Conservation (phyloP, 2,329 filamentous ascomycete genomes). For the Colletotrichum sp. region DNA sequence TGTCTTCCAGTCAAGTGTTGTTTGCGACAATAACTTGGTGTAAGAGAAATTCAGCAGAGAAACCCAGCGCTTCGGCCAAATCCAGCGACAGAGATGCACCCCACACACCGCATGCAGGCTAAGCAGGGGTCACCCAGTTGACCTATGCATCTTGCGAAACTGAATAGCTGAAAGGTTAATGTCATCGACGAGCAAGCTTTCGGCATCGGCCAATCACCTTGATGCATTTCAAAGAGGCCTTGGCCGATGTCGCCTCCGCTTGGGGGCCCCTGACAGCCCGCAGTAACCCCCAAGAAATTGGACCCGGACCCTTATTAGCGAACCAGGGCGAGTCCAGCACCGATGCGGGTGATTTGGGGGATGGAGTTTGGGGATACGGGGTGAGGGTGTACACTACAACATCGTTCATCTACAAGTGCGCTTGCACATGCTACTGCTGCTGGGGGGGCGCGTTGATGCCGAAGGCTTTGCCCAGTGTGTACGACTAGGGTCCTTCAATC, state of each 20-base stretch:
- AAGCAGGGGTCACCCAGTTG: conserved; percentile 12
- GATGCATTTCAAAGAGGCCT: conserved; percentile 24
- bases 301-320: conserved; percentile 16
- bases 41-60: conserved; percentile 18
- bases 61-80: conserved; percentile 17
- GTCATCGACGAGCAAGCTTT: conserved; percentile 21
- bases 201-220: conserved; percentile 22
- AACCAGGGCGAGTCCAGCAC: conserved; percentile 9
- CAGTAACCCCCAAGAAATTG: conserved; percentile 10
- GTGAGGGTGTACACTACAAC: neutral
- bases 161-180: conserved; percentile 22
- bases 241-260: conserved; percentile 24
- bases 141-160: conserved; percentile 19
- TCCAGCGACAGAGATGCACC: conserved; percentile 17
- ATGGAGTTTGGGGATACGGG: neutral
- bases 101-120: conserved; percentile 19
- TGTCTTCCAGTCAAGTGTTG: neutral
- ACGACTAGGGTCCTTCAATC: neutral
- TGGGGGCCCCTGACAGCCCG: conserved; percentile 9
- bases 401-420: conserved; percentile 2
- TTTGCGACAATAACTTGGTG: conserved; percentile 13
- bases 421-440: conserved; percentile 13
- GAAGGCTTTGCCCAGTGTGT: neutral
- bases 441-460: neutral
- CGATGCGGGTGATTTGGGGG: conserved; percentile 20